Evolutionary conservation across 768 basidiomycete genomes (phyloP).

Genomic region (Cystofilobasidium macerans): DNA sequence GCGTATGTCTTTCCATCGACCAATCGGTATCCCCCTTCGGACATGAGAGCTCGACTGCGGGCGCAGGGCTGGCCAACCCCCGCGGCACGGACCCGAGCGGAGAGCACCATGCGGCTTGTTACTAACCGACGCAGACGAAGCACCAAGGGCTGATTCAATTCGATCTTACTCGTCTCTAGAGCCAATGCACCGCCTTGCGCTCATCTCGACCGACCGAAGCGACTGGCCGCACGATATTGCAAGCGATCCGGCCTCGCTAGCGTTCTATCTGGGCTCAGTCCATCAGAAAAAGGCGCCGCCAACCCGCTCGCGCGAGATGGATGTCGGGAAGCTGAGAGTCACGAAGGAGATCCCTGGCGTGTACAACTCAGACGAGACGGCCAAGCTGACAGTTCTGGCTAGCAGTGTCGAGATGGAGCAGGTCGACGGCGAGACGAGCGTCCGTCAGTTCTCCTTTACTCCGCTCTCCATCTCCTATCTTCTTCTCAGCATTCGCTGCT

Average conservation of each 20-base stretch:
- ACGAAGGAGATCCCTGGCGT: constrained; percentile 44
- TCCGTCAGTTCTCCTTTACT: constrained; percentile 36
- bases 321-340: constrained; percentile 14
- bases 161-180: constrained; percentile 8
- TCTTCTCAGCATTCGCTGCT: not conserved
- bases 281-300: constrained; percentile 19
- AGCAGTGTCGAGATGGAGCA: constrained; percentile 61
- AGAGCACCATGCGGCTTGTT: not conserved
- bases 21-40: not conserved
- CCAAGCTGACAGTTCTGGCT: constrained; percentile 61
- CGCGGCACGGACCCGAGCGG: not conserved
- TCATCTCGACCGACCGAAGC: constrained; percentile 78
- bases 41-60: no score
- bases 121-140: not conserved
- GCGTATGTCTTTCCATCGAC: constrained; percentile 20
- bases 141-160: constrained; percentile 16
- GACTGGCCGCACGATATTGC: constrained; percentile 74
- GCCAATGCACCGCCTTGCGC: constrained; percentile 45
- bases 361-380: constrained; percentile 50
- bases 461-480: not conserved
- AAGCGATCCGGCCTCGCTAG: constrained; percentile 57
- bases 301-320: constrained; percentile 17
- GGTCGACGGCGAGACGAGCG: constrained; percentile 52
- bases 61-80: constrained; percentile 16
- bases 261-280: constrained; percentile 45